phyloP scores from a whole-genome alignment of 345 rosid species.

The Pistacia vera region DNA sequence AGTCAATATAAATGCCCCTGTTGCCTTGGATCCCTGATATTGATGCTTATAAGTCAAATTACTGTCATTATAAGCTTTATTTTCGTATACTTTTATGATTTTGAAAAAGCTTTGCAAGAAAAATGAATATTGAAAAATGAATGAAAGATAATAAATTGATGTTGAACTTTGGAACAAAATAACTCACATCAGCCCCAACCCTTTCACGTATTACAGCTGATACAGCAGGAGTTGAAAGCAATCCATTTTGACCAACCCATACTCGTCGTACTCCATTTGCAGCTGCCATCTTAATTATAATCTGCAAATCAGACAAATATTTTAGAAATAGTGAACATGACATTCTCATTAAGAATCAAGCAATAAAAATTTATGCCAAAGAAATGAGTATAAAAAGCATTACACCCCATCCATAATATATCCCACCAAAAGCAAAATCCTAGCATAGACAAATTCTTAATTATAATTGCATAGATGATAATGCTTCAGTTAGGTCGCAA shows the following conservation, averaged over 20 bases:
- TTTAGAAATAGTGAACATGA: background rate
- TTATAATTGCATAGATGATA: background rate
- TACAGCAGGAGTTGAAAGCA: conserved; percentile 99
- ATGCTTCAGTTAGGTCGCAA: background rate
- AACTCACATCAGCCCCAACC: conserved; percentile 85
- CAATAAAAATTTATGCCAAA: background rate
- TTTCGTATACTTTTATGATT: background rate
- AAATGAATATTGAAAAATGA: conserved; percentile 3
- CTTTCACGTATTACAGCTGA: conserved; percentile 97
- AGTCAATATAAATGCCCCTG: conserved; percentile 94
- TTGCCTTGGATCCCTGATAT: conserved; percentile 90
- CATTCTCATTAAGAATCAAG: conserved; percentile 1
- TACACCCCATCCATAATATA: background rate
- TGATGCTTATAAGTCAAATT: conserved; percentile 18
- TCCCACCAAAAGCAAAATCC: background rate
- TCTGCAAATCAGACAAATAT: conserved; percentile 43
- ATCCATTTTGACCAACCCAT: conserved; percentile 95
- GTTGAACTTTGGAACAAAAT: conserved; percentile 5
- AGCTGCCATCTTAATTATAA: conserved; percentile 90
- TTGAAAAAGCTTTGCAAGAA: conserved; percentile 10
- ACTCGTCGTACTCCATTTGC: conserved; percentile 93
- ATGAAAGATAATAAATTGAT: background rate
- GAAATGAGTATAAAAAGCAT: background rate
- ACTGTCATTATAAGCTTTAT: conserved; percentile 15
- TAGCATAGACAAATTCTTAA: background rate